A percentile compares a stretch with the other conserved stretches of the same genome.
Conservation (phyloP, 371 early-diverging fungal genomes). For the Neoconidiobolus thromboides region DNA sequence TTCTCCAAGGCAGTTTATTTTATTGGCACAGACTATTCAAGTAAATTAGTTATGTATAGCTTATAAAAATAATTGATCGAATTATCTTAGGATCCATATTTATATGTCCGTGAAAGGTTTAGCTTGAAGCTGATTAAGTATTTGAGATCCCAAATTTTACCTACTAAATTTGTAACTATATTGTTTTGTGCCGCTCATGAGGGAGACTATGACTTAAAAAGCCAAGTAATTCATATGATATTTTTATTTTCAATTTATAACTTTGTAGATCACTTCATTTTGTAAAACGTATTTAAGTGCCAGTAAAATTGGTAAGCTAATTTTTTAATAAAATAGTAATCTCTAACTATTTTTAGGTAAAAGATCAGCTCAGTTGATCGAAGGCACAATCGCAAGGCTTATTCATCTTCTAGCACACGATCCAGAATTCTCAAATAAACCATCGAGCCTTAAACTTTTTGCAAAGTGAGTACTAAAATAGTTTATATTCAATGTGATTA, state of each 20-base stretch:
- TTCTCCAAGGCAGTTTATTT: conserved; percentile 26
- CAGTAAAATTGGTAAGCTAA: conserved; percentile 17
- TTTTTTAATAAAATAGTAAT: conserved; percentile 10
- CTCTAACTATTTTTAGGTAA: not conserved
- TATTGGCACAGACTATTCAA: conserved; percentile 36
- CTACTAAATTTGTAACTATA: conserved; percentile 42
- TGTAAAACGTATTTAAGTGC: not conserved
- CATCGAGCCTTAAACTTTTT: conserved; percentile 33
- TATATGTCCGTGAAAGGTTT: conserved; percentile 58
- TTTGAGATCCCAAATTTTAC: conserved; percentile 32
- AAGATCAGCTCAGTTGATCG: conserved; percentile 19
- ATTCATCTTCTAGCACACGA: conserved; percentile 75
- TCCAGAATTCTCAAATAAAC: conserved; percentile 56
- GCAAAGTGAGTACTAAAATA: conserved; percentile 15
- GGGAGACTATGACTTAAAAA: conserved; percentile 42
- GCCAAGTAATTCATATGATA: not conserved
- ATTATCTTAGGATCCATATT: conserved; percentile 45
- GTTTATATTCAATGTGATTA: not conserved
- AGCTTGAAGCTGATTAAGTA: conserved; percentile 48
- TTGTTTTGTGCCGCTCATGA: conserved; percentile 73
- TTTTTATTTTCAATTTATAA: not conserved
- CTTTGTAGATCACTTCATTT: not conserved
- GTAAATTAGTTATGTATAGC: conserved; percentile 7
- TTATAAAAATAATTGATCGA: not conserved
- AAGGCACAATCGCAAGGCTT: conserved; percentile 42